Conservation (phyloP, 75 land plant species). For the Cupressus sempervirens region DNA sequence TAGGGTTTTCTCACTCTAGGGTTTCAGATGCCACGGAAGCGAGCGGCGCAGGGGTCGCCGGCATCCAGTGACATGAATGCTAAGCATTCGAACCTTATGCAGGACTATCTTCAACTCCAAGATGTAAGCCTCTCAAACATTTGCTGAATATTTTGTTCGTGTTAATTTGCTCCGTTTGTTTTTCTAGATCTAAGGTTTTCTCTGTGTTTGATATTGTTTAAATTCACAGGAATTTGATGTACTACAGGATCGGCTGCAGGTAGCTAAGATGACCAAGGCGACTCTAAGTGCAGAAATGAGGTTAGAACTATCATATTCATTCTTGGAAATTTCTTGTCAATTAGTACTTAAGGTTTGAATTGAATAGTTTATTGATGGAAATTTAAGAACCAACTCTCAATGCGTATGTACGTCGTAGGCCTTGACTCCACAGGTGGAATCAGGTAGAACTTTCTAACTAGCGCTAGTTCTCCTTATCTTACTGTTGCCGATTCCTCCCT, state of each 20-base stretch:
- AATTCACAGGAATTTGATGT: not conserved
- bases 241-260: not conserved
- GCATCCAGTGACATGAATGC: not conserved
- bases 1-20: not conserved
- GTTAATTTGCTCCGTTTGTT: not conserved
- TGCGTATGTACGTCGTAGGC: not conserved
- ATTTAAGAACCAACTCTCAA: not conserved
- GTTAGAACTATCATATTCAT: not conserved
- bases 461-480: too few relatives aligned
- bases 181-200: not conserved
- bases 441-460: not conserved
- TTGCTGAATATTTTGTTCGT: not conserved
- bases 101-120: slow-evolving; percentile 4
- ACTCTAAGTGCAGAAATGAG: slow-evolving; percentile 3
- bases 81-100: not conserved
- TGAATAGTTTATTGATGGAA: not conserved
- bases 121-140: not conserved
- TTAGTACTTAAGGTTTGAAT: not conserved
- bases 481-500: not conserved
- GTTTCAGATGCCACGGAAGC: not conserved
- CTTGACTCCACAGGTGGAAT: too few relatives aligned
- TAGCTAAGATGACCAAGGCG: not conserved
- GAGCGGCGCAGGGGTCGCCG: not conserved
- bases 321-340: not conserved
- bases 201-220: not conserved